Evolutionary conservation across 805 yeast genomes (phyloP), one percentile per base, ranked within the genome.

Genomic region (Wickerhamiella kazuoi): DNA sequence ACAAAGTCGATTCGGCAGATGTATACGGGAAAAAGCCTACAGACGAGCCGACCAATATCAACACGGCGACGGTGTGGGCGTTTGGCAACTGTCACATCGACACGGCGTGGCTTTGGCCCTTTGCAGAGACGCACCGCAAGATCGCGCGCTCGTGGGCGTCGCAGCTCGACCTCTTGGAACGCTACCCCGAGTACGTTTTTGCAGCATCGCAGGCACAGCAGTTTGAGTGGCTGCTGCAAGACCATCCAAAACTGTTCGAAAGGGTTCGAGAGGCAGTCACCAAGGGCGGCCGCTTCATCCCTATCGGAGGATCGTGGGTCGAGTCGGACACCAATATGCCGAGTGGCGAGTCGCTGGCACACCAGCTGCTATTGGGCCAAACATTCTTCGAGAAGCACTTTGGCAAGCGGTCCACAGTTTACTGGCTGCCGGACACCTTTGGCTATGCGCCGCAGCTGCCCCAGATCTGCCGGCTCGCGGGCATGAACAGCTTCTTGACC

Each of bases 61-160:
- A 46, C 30, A 44, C 51, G 33, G 62, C 49, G 43, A 48, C 52
- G 23, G 94, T 86, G 9, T 78, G 64, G 57, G 94, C 81, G 7
- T 69, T 90, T 47, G 98, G 98, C 33, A 81, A 90, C 56, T 90
- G 97, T 56, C 97, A 86, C 57, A 86, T 86, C 49, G 98, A 87
- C 53, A 87, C 97, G 15, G 97, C 97, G 14, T 87, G 98, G 98
- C 66, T 84, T 42, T 87, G 98, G 98, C 97, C 96, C n/a, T 87
- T 79, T 64, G 96, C 94, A 2, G 96, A 90, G 56, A 83, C 97
- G 1, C 77, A 80, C 50, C 71, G 97, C 38, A 87, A 87, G 54
- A 73, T 87, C 40, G 94, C 86, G 2, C 69, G 98, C 47, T 82
- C 94, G 4, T 87, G 97, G 97, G 76, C 94, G 0, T 74, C 94